Base-by-base conservation (phyloP, 2,329 filamentous ascomycete genomes). In the Coleophoma eucalyptorum region DNA sequence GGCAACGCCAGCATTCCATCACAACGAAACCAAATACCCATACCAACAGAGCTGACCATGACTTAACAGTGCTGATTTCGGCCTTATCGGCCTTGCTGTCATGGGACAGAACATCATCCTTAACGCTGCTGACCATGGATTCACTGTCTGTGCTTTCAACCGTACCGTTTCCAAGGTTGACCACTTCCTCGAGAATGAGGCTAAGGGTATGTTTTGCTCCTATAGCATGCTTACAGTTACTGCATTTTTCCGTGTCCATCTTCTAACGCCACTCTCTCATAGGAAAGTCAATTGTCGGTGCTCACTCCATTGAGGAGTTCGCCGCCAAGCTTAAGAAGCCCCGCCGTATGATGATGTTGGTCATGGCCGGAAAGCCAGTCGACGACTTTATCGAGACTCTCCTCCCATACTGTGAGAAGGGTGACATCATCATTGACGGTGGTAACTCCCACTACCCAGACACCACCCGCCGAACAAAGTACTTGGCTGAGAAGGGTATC, bases 391-490 rank as follows among this genome's bases (percentile, higher is more conserved):
- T 99, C 68, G 91, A 97, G 83, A 86, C 86, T 64, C 87, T 99
- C 61, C 81, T 97, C 56, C 90, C 87, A 60, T 84, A 89, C 69
- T 79, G 93, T 59, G 86, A 91, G 71, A 70, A 82, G 67, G 92
- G 90, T 62, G 94, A 99, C 72, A 97, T 99, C 83, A 95, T 99
- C 81, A 97, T 99, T 67, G 94, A 99, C 69, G 94, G 94, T 72
- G 94, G 91, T 67, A 97, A 99, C 87, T 97, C 93, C 61, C 94
- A 97, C 81, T 99, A 89, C 85, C 94, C 94, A 69, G 94, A 97
- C 79, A 93, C 90, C 78, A 97, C 97, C 86, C 91, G 94, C 76
- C 90, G 94, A 69, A 92, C 90, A 73, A 79, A 89, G 75, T 96
- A 97, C 80, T 85, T 97, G 57, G 74, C 77, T 46, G 65, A 71